Evolutionary conservation across 2,329 filamentous ascomycete species (phyloP).

Genomic region (Beauveria brongniartii): DNA sequence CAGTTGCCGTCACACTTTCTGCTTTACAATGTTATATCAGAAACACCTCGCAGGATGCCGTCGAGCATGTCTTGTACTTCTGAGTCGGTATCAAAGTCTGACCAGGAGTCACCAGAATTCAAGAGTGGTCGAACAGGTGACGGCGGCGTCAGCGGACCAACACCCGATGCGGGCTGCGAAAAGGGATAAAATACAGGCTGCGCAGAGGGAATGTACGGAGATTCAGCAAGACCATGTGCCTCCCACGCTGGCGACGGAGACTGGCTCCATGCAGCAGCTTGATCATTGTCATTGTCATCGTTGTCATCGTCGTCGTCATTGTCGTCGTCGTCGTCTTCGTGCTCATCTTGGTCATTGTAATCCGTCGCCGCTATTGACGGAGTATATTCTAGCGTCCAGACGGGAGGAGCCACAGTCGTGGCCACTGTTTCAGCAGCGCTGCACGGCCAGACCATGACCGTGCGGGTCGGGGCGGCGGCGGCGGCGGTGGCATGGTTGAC

Average conservation of each 20-base stretch:
- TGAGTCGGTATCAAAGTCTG: background rate
- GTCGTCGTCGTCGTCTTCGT: background rate
- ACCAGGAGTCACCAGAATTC: background rate
- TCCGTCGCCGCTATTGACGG: background rate
- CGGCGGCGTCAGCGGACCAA: slow-evolving; percentile 1
- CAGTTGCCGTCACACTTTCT: background rate
- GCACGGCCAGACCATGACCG: slow-evolving; percentile 33
- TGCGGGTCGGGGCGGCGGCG: slow-evolving; percentile 23
- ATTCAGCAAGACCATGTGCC: background rate
- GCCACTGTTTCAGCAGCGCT: too few species aligned
- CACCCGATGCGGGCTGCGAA: background rate
- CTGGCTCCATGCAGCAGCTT: background rate
- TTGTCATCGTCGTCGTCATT: background rate
- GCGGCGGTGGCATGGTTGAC: slow-evolving; percentile 17
- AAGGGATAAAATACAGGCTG: slow-evolving; percentile 10
- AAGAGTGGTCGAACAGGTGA: background rate
- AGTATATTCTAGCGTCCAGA: background rate
- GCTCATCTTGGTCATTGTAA: background rate
- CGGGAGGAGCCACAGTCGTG: background rate
- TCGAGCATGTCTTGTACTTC: background rate
- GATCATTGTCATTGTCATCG: background rate
- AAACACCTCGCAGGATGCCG: background rate
- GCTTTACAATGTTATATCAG: background rate
- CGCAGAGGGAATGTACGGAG: slow-evolving; percentile 6
- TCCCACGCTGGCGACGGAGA: background rate